Conservation (phyloP, 441 rosid species). For the Bruguiera hainesii region DNA sequence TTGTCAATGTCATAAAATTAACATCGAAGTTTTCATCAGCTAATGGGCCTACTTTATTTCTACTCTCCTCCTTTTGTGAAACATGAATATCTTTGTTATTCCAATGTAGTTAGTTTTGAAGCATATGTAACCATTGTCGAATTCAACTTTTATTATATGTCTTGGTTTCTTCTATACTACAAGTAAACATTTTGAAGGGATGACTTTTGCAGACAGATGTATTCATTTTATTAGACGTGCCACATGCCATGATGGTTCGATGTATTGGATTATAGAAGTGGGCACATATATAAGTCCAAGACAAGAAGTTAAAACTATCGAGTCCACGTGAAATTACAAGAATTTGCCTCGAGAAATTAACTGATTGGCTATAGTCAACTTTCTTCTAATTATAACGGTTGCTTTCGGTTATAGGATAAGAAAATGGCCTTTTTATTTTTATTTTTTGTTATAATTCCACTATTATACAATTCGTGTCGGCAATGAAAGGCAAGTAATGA, state of each 20-base stretch:
- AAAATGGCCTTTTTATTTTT: neutral
- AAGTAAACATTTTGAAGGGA: too few species aligned
- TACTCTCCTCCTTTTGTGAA: too few species aligned
- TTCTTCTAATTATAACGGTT: neutral
- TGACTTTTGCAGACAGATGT: too few species aligned
- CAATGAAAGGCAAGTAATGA: conserved; percentile 14
- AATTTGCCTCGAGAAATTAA: conserved; percentile 16
- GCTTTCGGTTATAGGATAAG: conserved; percentile 17
- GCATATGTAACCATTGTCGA: too few species aligned
- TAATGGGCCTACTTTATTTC: too few species aligned
- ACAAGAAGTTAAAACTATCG: conserved; percentile 12
- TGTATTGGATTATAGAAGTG: neutral
- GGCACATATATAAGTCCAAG: neutral
- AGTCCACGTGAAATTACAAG: conserved; percentile 22
- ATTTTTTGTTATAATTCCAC: neutral
- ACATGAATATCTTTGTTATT: too few species aligned
- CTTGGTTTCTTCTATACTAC: too few species aligned
- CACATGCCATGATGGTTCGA: conserved; percentile 9
- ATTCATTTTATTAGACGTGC: neutral
- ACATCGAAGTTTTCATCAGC: too few species aligned
- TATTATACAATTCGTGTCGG: neutral
- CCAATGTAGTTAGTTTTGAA: too few species aligned
- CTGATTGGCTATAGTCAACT: neutral
- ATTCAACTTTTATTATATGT: neutral
- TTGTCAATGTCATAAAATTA: too few species aligned